Conservation (phyloP, 768 basidiomycete species). For the Hydnomerulius pinastri region DNA sequence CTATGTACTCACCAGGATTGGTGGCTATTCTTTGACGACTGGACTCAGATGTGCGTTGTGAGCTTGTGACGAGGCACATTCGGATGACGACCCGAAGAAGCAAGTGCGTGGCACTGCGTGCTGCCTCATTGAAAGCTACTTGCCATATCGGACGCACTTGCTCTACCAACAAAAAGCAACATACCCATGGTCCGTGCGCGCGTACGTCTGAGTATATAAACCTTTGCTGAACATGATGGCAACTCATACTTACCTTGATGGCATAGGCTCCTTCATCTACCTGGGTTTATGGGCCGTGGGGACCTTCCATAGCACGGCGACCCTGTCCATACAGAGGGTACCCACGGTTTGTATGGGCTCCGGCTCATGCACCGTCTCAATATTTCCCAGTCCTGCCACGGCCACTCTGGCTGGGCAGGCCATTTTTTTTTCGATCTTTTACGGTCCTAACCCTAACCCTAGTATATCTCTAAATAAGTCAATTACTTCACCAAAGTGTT, state of each 20-base stretch:
- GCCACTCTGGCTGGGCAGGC: slow-evolving; percentile 65
- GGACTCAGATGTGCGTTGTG: no score
- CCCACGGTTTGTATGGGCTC: slow-evolving; percentile 63
- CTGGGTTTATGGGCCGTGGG: slow-evolving; percentile 55
- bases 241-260: slow-evolving; percentile 66
- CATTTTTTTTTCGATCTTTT: slow-evolving; percentile 38
- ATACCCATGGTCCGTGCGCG: slow-evolving; percentile 33
- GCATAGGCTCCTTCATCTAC: slow-evolving; percentile 51
- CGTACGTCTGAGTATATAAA: slow-evolving; percentile 31
- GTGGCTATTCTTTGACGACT: no score
- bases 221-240: background rate
- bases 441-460: slow-evolving; percentile 50
- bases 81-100: no score
- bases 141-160: no score
- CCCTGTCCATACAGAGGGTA: slow-evolving; percentile 65
- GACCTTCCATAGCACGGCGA: slow-evolving; percentile 70
- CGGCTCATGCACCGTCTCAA: slow-evolving; percentile 73
- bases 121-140: no score
- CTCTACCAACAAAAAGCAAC: no score
- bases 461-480: slow-evolving; percentile 6
- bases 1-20: no score
- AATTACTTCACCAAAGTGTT: no score
- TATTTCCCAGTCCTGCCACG: slow-evolving; percentile 71
- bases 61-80: no score
- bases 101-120: no score